These are phyloP conservation scores for Periconia sp. DNA, from an alignment of 2,329 filamentous ascomycete genomes.

Conservation along the genomic window DNA sequence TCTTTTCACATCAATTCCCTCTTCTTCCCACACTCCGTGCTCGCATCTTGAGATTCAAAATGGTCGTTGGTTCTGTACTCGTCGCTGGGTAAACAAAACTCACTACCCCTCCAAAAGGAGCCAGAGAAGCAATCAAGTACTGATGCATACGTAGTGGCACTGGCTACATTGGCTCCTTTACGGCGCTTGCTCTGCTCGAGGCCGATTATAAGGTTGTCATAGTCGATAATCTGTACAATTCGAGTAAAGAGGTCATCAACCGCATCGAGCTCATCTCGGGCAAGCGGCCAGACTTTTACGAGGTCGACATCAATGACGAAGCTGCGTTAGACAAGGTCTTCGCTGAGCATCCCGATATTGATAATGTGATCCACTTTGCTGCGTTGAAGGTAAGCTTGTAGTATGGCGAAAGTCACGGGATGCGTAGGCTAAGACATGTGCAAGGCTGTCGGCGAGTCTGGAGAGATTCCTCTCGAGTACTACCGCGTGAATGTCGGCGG, in stretches of 20 bases:
- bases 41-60: slow-evolving; percentile 45
- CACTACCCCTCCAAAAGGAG: slow-evolving; percentile 35
- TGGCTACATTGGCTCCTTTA: slow-evolving; percentile 99
- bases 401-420: background rate
- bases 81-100: slow-evolving; percentile 80
- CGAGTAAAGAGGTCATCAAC: slow-evolving; percentile 86
- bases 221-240: slow-evolving; percentile 97
- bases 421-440: slow-evolving; percentile 13
- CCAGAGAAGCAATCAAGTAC: no score
- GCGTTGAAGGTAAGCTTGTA: slow-evolving; percentile 81
- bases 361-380: slow-evolving; percentile 98
- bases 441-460: slow-evolving; percentile 93
- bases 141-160: slow-evolving; percentile 71
- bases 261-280: slow-evolving; percentile 94
- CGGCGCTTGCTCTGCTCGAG: slow-evolving; percentile 86
- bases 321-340: slow-evolving; percentile 85
- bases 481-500: slow-evolving; percentile 96
- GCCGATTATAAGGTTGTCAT: slow-evolving; percentile 97
- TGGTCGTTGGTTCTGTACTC: slow-evolving; percentile 86
- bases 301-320: slow-evolving; percentile 88
- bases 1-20: background rate
- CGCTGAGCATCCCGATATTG: slow-evolving; percentile 85
- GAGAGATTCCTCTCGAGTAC: slow-evolving; percentile 94
- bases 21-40: slow-evolving; percentile 3
- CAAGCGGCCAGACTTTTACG: slow-evolving; percentile 83